Base-by-base conservation (phyloP, 1,284 basidiomycete species). In the Retiboletus flavoniger region DNA sequence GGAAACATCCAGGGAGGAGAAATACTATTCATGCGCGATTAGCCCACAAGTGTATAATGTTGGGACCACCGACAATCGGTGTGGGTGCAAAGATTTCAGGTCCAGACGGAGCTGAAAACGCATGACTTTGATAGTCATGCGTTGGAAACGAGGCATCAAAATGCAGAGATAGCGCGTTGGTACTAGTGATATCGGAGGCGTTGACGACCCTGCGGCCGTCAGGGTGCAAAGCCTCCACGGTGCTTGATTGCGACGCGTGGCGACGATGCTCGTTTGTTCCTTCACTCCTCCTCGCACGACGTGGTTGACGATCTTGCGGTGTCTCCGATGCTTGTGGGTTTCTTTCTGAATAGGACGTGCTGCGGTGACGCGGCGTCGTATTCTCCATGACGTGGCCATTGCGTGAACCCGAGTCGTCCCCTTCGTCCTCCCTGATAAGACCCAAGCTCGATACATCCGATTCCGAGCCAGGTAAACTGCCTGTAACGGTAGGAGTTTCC, bases 71-170 rank as follows among this genome's bases (percentile, higher is more conserved):
- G 58, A 69, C 70, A 34, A 69, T 59, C 50, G 67, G 67, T 28
- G 67, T 69, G 40, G 67, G 67, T 54, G 67, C 67, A 51, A 69
- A 39, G 51, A 69, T 69, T 58, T 72, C 62, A 49, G 66, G 67
- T 39, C 68, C 64, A 55, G 64, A 70, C 24, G 66, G 53, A 41
- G 44, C 54, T 48, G 63, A 52, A 54, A 55, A 44, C 32, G 43
- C 47, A 41, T 57, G 58, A 29, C 28, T 34, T 45, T 44, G 53
- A 36, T 62, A 55, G 51, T 58, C 68, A 54, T 70, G 68, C 47
- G 63, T 36, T 21, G 69, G 58, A 55, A 67, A 60, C 49, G 67
- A 71, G 68, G 68, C 67, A 70, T 68, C 70, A 63, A 68, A 68
- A 68, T 68, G 66, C 50, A 68, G 67, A 42, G 70, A 72, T 65